Evolutionary conservation across 345 rosid species (phyloP), one percentile per base, ranked within the genome.

Genomic region (Aquilaria malaccensis): DNA sequence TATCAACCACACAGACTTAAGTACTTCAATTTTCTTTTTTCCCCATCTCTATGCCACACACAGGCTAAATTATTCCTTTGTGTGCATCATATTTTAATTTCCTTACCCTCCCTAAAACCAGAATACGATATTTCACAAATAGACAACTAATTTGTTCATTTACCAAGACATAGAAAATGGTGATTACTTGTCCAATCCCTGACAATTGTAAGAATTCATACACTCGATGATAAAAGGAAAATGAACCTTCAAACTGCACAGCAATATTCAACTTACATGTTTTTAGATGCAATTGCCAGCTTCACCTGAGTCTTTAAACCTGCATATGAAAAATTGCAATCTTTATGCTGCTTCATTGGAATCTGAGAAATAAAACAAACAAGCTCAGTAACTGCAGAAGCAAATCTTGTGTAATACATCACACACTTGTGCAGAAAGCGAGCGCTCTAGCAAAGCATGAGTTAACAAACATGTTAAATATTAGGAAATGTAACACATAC

Each of bases 261-360:
- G 59, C 45, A 37, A 48, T 37, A 63, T 45, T 53, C 61, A 43
- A 68, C 83, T 3, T 79, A 89, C 97, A 93, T 87, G 55, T 89
- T 76, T 87, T 69, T 79, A 64, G 94, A 80, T 73, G 82, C 94
- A 75, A 93, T 93, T 31, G 97, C 97, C 70, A 89, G 80, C 64
- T 82, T 82, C 71, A 87, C 97, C 84, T 89, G 98, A 50, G 98
- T 89, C 84, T 89, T 93, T 81, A 93, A 76, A 68, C 98, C 97
- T 66, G 98, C 96, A 79, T 82, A 87, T 32, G 98, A 89, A 62
- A 93, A 93, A 72, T 93, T 93, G 79, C 96, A 87, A 67, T 89
- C 88, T 76, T 85, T 93, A 76, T 89, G 97, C 12, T 85, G 84
- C 65, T 81, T 82, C 98, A 89, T 89, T 33, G 96, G 92, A 56